Evolutionary conservation across 495 filamentous ascomycete genomes (phyloP).

Genomic region (Hypoxylon lienhwacheense): DNA sequence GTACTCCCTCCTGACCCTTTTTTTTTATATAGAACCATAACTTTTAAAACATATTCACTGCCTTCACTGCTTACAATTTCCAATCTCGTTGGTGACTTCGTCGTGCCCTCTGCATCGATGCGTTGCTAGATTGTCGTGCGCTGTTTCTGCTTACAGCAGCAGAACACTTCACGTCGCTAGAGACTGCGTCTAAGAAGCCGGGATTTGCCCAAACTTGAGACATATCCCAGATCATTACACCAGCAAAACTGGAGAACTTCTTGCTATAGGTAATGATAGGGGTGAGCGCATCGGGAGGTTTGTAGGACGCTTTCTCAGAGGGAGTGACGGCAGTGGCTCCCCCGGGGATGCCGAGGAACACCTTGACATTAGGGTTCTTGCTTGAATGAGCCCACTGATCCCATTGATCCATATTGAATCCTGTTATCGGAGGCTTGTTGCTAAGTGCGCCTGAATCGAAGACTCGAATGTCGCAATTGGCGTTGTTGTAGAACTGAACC

Average conservation of each 20-base stretch:
- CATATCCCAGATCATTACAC: constrained; percentile 74
- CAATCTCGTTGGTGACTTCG: constrained; percentile 25
- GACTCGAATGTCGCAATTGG: constrained; percentile 58
- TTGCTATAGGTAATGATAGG: constrained; percentile 55
- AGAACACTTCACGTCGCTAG: constrained; percentile 15
- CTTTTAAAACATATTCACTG: neutral
- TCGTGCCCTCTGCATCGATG: neutral
- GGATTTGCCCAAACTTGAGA: constrained; percentile 60
- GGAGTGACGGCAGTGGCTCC: constrained; percentile 57
- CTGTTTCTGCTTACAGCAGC: constrained; percentile 6
- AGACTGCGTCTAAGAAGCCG: constrained; percentile 50
- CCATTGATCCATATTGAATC: constrained; percentile 71
- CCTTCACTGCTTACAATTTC: constrained; percentile 1
- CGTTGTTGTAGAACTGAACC: constrained; percentile 70
- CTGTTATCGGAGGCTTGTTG: constrained; percentile 46
- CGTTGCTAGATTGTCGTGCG: constrained; percentile 3
- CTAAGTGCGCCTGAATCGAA: constrained; percentile 43
- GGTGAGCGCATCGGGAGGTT: constrained; percentile 46
- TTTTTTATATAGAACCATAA: neutral
- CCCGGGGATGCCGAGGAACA: constrained; percentile 68
- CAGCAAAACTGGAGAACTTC: constrained; percentile 61
- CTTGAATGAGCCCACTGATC: constrained; percentile 69
- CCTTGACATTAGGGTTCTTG: constrained; percentile 61
- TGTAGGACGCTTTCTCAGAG: constrained; percentile 60
- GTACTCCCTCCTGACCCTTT: neutral